These are phyloP conservation scores for Pyrrhoderma noxium DNA, from an alignment of 1,284 basidiomycete species.

Conservation along the genomic window DNA sequence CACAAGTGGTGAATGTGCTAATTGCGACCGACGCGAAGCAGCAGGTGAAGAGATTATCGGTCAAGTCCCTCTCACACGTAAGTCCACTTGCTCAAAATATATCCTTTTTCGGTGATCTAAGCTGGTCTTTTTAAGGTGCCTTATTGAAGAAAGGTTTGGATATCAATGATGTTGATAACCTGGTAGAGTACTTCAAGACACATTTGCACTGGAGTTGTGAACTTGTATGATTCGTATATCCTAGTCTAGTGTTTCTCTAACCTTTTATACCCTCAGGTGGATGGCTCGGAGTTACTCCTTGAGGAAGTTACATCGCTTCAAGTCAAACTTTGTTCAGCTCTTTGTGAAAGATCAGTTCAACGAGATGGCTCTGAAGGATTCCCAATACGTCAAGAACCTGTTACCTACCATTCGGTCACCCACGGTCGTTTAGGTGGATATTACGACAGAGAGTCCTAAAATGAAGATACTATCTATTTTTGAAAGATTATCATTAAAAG, in stretches of 20 bases:
- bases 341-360: background rate
- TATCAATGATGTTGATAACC: constrained; percentile 1
- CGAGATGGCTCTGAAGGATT: background rate
- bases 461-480: too few relatives aligned
- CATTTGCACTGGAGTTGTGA: constrained; percentile 2
- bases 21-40: background rate
- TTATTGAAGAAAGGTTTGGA: background rate
- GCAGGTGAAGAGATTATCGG: constrained; percentile 1
- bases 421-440: constrained; percentile 1
- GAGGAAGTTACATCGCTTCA: background rate
- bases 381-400: background rate
- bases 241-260: background rate
- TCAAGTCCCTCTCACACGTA: constrained; percentile 1
- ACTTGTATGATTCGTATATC: background rate
- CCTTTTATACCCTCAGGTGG: background rate
- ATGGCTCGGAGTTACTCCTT: constrained; percentile 2
- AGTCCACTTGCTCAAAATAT: background rate
- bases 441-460: background rate
- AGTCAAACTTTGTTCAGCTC: constrained; percentile 1
- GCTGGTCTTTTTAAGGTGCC: background rate
- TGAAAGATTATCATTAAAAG: too few relatives aligned
- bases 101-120: background rate
- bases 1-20: constrained; percentile 5
- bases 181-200: background rate
- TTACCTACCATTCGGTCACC: background rate